Conservation (phyloP, 2,329 filamentous ascomycete species). For the Scedosporium minutisporum region DNA sequence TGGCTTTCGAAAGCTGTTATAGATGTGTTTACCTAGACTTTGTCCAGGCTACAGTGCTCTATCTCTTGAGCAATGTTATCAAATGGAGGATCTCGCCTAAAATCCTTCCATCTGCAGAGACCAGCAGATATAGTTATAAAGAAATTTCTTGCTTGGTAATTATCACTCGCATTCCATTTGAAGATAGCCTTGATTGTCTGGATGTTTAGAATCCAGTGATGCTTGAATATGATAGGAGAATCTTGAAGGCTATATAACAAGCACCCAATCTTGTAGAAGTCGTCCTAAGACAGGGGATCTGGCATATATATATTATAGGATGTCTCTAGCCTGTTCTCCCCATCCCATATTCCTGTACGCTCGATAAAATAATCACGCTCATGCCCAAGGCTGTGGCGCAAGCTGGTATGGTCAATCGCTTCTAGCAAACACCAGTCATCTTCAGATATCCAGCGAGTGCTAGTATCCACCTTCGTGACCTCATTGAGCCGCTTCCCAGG, state of each 20-base stretch:
- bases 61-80: neutral
- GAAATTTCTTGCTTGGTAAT: neutral
- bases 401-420: neutral
- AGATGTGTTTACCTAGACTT: neutral
- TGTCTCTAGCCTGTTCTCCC: neutral
- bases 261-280: neutral
- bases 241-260: neutral
- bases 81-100: neutral
- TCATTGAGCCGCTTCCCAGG: too few species aligned
- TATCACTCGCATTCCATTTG: neutral
- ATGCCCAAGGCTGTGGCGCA: neutral
- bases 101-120: neutral
- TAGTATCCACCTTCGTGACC: neutral
- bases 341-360: neutral
- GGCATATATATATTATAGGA: neutral
- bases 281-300: neutral
- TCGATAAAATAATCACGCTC: neutral
- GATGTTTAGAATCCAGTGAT: neutral
- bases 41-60: neutral
- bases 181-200: neutral
- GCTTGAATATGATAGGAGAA: neutral
- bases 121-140: neutral
- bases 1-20: neutral
- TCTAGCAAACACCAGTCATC: neutral
- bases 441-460: neutral